Evolutionary conservation across 495 filamentous ascomycete genomes (phyloP).

Genomic region (Chaetomium tenue): DNA sequence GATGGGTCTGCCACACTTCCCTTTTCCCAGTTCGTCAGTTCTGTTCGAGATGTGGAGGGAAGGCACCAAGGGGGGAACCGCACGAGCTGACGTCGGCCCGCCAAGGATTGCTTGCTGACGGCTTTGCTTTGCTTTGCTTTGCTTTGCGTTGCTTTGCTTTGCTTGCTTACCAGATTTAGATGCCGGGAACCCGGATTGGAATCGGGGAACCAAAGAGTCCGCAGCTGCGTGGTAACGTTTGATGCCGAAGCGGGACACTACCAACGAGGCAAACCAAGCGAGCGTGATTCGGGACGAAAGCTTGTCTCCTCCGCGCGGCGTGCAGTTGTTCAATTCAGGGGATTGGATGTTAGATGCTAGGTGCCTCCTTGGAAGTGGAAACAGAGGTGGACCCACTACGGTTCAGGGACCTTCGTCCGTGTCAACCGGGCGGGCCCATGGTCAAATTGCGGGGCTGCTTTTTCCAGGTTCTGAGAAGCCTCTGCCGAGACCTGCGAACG

Average conservation of each 20-base stretch:
- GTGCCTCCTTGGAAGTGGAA: background rate
- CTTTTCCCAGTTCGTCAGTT: background rate
- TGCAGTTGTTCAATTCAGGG: background rate
- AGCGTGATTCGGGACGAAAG: conserved; percentile 3
- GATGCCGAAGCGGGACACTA: background rate
- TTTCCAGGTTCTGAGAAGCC: background rate
- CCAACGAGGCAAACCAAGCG: background rate
- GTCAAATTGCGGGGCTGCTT: background rate
- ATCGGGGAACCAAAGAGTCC: too few relatives aligned
- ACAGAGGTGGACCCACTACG: background rate
- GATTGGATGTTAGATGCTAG: background rate
- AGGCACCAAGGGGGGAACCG: background rate
- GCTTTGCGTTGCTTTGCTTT: too few relatives aligned
- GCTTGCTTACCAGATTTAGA: background rate
- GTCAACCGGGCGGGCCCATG: too few relatives aligned
- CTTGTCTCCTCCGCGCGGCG: conserved; percentile 2
- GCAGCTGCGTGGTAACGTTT: background rate
- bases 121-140: background rate
- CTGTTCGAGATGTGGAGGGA: background rate
- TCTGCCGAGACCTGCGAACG: background rate
- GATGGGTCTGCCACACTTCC: conserved; percentile 2
- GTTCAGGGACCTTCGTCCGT: too few relatives aligned
- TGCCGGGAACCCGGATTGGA: background rate
- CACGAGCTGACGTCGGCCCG: conserved; percentile 25
- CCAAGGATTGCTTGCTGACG: conserved; percentile 9